Conservation (phyloP, 352 stramenopile genomes). For the Phytophthora tubulina region DNA sequence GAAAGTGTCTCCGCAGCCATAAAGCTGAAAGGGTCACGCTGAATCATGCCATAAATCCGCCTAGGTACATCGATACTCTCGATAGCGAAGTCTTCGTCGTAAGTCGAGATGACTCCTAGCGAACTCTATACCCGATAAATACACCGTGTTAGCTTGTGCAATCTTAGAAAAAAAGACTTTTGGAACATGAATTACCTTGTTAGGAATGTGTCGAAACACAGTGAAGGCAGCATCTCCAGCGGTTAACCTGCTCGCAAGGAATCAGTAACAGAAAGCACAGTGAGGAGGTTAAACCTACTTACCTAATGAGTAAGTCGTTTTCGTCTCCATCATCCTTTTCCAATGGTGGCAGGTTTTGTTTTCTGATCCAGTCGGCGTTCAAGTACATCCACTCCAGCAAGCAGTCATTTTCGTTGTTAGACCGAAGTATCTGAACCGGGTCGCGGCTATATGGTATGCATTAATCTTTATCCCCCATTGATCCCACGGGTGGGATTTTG, state of each 20-base stretch:
- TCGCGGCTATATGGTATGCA: conserved; percentile 45
- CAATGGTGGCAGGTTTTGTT: conserved; percentile 57
- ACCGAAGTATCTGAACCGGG: conserved; percentile 64
- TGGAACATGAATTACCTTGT: conserved; percentile 54
- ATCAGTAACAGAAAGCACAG: not conserved
- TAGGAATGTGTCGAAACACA: conserved; percentile 83
- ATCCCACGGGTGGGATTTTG: too few species aligned
- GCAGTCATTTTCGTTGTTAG: conserved; percentile 67
- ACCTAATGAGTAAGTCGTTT: conserved; percentile 43
- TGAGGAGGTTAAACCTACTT: conserved; percentile 1
- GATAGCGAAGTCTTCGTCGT: conserved; percentile 56
- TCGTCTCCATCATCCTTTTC: not conserved
- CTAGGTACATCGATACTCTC: conserved; percentile 63
- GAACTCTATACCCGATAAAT: conserved; percentile 27
- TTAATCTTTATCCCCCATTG: too few species aligned
- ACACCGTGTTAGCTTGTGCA: too few species aligned
- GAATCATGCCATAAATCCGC: conserved; percentile 73
- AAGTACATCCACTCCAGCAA: conserved; percentile 85
- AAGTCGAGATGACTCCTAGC: conserved; percentile 59
- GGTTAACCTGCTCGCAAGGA: conserved; percentile 46
- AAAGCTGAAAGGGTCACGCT: conserved; percentile 83
- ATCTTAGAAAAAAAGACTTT: too few species aligned
- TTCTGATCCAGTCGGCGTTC: conserved; percentile 83
- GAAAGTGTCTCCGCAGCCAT: conserved; percentile 82
- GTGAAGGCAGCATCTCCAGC: conserved; percentile 68